phyloP scores from a whole-genome alignment of 2,329 filamentous ascomycete species.

The Dothiorella sarmentorum region DNA sequence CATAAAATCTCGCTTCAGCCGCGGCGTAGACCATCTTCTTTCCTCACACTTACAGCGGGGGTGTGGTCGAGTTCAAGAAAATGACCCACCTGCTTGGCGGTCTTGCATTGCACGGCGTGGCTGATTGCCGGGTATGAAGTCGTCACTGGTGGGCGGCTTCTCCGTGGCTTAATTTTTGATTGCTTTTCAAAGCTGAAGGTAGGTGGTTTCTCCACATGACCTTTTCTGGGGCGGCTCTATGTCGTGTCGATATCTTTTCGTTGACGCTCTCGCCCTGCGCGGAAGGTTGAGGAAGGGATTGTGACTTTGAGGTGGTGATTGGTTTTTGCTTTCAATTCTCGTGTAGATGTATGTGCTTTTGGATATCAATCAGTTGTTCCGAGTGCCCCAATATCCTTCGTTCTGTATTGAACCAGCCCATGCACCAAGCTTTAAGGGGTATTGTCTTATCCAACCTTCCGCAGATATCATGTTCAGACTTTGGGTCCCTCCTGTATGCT shows the following conservation, averaged over 20 bases:
- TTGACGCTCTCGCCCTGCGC: background rate
- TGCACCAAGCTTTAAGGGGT: no score
- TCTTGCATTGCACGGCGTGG: slow-evolving; percentile 2
- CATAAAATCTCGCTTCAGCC: background rate
- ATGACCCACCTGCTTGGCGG: background rate
- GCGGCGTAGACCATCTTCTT: background rate
- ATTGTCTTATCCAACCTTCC: no score
- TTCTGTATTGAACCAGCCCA: no score
- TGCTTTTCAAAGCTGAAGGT: background rate
- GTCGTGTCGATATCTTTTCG: background rate
- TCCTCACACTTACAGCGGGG: background rate
- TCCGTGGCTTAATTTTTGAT: background rate
- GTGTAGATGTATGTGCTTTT: no score
- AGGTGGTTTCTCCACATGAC: background rate
- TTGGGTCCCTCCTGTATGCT: no score
- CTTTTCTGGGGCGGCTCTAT: background rate
- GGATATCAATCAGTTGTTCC: no score
- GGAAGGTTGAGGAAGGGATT: background rate
- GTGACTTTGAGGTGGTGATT: no score
- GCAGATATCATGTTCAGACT: no score
- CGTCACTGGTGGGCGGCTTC: background rate
- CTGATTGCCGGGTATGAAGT: background rate
- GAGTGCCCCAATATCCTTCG: no score
- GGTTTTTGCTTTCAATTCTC: no score
- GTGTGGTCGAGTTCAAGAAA: background rate